Base-by-base conservation (phyloP, 2,329 filamentous ascomycete genomes). In the Dothideomycetes sp. region DNA sequence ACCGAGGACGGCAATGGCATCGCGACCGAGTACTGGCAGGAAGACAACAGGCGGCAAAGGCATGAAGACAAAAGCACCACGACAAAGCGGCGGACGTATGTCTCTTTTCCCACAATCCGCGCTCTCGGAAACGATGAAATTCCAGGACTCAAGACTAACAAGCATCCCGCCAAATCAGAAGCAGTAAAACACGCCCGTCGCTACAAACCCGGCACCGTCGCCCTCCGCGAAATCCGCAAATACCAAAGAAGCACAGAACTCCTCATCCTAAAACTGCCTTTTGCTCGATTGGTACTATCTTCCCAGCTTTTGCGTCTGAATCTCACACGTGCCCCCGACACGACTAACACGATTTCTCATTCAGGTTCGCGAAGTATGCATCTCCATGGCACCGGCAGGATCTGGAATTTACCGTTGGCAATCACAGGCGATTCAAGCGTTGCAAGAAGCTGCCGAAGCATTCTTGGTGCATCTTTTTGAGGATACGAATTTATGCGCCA, bases 241-340 rank as follows among this genome's bases (percentile, higher is more conserved):
- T 96, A 96, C 76, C 89, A 96, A 74, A 94, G 94, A 74, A 86
- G 82, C 51, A 95, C 89, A 37, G 88, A 96, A 72, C 80, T 98
- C 37, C 73, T 98, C 57, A 87, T 98, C 69, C 81, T 85, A 70
- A 96, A 95, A 76, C 82, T 95, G 50, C 91, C 91, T 47, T 98
- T 98, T 76, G 86, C 95, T 73, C 84, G 91, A 65, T 74, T 98
- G 63, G 91, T 70, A 55, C 32, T 64, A 49, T n/a, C 2, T 4
- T 17, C 17, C 24, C 19, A 13, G 11, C 20, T 11, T 17, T 13
- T n/a, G 9, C 11, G 11, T 13, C 33, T 16, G 13, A 30, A 13
- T 19, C 7, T 18, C 9, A n/a, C 22, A 19, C 29, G n/a, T 6
- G 8, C 9, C 6, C 24, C 10, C 15, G n/a, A n/a, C n/a, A n/a